Percentiles rank a stretch among this genome's conserved stretches.
Evolutionary conservation across 257 asterid genomes (phyloP).

Genomic region (Anisodus tanguticus): DNA sequence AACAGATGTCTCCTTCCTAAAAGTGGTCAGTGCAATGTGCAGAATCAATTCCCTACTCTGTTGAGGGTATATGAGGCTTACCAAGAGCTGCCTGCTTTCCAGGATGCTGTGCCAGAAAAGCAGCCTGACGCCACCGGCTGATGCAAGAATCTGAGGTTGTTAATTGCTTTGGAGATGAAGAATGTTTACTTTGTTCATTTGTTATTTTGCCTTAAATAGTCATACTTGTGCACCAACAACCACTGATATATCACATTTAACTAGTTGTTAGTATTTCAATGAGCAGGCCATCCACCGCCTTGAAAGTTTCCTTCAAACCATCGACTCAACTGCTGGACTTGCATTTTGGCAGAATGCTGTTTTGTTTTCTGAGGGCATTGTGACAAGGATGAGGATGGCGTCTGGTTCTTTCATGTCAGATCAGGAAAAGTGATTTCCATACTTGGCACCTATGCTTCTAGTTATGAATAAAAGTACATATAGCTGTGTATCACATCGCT

Average conservation of each 20-base stretch:
- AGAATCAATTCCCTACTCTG: conserved; percentile 60
- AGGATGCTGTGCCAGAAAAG: conserved; percentile 59
- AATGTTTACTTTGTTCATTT: background rate
- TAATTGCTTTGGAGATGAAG: background rate
- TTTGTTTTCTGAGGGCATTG: background rate
- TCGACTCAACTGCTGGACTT: background rate
- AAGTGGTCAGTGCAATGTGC: conserved; percentile 30
- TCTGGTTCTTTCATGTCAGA: background rate
- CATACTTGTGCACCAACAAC: background rate
- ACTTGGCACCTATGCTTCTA: background rate
- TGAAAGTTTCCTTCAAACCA: conserved; percentile 13
- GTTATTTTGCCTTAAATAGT: background rate
- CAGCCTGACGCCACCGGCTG: conserved; percentile 66
- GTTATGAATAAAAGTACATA: background rate
- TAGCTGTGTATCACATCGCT: background rate
- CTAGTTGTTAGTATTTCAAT: background rate
- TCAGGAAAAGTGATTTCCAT: background rate
- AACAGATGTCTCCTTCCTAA: background rate
- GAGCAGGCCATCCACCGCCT: background rate
- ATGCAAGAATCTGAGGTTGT: conserved; percentile 42
- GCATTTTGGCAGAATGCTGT: background rate
- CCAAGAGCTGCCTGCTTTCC: conserved; percentile 54
- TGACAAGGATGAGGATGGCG: background rate
- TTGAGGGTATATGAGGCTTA: conserved; percentile 50
- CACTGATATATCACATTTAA: background rate